Percentiles rank a stretch among this genome's conserved stretches.
Evolutionary conservation across 2,329 filamentous ascomycete species (phyloP).

Genomic region (Fusarium sp.): DNA sequence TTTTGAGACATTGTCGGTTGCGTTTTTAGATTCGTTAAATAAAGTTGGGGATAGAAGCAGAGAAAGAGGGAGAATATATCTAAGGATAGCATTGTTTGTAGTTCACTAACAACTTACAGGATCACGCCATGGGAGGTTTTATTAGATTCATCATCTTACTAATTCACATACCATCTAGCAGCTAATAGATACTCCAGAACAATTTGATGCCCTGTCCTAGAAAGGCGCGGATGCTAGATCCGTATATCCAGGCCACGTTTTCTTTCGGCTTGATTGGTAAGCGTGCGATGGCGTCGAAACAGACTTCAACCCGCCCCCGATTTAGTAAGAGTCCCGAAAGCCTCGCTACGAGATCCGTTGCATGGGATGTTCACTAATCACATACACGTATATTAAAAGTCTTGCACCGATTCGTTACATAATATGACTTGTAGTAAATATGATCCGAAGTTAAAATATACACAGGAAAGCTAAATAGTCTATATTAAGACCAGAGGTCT

Average conservation of each 20-base stretch:
- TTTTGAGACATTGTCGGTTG: background rate
- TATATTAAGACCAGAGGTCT: background rate
- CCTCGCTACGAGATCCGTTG: accelerated
- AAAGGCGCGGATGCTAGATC: background rate
- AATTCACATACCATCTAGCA: background rate
- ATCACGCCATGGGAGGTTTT: background rate
- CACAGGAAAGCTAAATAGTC: accelerated
- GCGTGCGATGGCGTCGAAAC: background rate
- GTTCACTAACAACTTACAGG: background rate
- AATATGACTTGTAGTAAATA: accelerated
- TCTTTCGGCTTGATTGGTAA: background rate
- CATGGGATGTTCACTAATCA: background rate
- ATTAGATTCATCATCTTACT: background rate
- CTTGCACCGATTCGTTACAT: accelerated
- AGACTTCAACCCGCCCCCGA: background rate
- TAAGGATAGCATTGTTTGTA: no score
- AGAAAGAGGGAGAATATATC: background rate
- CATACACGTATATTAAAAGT: accelerated
- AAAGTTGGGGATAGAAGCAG: background rate
- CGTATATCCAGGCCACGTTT: background rate
- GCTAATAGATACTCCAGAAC: background rate
- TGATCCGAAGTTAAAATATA: accelerated
- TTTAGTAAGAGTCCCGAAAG: background rate
- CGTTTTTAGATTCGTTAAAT: background rate
- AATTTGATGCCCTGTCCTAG: background rate